Evolutionary conservation across 2,329 filamentous ascomycete species (phyloP), one percentile per base, ranked within the genome.

Genomic region (Neurospora sp.): DNA sequence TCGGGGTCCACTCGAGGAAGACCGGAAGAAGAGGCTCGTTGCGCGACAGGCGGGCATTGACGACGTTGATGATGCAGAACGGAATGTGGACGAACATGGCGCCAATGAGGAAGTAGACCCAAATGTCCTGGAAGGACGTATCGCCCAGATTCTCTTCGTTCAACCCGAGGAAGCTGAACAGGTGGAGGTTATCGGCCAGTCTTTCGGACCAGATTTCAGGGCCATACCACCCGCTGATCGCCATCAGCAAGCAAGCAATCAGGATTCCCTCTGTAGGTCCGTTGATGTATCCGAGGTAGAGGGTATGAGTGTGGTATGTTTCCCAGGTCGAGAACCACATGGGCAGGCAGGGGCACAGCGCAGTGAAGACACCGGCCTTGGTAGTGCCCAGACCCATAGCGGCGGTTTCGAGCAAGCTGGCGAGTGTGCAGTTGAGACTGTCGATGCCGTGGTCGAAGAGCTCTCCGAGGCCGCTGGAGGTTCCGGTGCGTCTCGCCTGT

Each of bases 301-400:
- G 84, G 0, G 96, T 98, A 80, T 99, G 96, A 5, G 96, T 97
- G 81, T 99, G 96, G 80, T 97, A 99, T 0, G 96, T 99, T 82
- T 99, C 96, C 96, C 96, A 99, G 1, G 96, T 99, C 3, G 95
- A 97, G 82, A 99, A 97, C 85, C 97, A 99, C 96, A 99, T 99
- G 71, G 96, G 93, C 66, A 99, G 83, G 76, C 93, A 96, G 1
- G 96, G 96, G 72, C 95, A 89, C 62, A 99, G 84, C 1, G 94
- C 93, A 0, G 96, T 98, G 79, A 97, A 96, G 70, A 96, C 91
- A 74, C 96, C 96, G 23, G 93, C 89, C 73, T 89, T 90, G 19
- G 92, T 93, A 4, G 92, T 89, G 52, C 96, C 96, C 68, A 97
- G 86, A 36, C 92, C 95, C 91, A 99, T 96, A 68, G 95, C 94